Percentiles rank a stretch among this genome's conserved stretches.
phyloP scores from a whole-genome alignment of 2,329 filamentous ascomycete genomes.

The Aspergillus novofumigatus region DNA sequence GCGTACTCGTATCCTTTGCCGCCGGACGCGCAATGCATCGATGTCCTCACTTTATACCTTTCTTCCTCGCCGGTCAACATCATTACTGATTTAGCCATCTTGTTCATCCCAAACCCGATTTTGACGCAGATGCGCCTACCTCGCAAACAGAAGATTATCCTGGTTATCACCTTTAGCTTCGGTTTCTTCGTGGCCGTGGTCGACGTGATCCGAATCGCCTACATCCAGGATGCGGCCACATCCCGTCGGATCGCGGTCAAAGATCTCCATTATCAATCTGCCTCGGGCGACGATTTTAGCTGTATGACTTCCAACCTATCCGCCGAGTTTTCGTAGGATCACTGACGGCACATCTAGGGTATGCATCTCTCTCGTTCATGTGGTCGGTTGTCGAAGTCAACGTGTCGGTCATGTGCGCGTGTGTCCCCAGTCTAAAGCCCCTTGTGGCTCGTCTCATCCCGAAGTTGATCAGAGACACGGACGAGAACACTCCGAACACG shows the following conservation, averaged over 20 bases:
- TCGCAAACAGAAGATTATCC: conserved; percentile 77
- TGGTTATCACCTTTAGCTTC: conserved; percentile 80
- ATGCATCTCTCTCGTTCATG: conserved; percentile 81
- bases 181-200: conserved; percentile 85
- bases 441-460: conserved; percentile 64
- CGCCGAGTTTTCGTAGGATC: too few relatives aligned
- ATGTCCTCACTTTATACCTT: conserved; percentile 62
- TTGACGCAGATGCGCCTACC: conserved; percentile 82
- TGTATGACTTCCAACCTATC: conserved; percentile 31
- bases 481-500: conserved; percentile 21
- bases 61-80: conserved; percentile 86
- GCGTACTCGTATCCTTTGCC: conserved; percentile 56
- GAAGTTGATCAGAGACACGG: conserved; percentile 50
- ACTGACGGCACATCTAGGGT: conserved; percentile 54
- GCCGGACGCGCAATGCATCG: conserved; percentile 50
- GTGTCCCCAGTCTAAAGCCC: conserved; percentile 88
- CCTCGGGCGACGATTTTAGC: conserved; percentile 48
- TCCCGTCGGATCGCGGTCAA: conserved; percentile 28
- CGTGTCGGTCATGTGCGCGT: conserved; percentile 82
- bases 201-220: conserved; percentile 85
- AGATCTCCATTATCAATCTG: conserved; percentile 33
- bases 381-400: conserved; percentile 94
- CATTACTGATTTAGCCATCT: conserved; percentile 80
- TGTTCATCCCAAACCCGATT: conserved; percentile 84
- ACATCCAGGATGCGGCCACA: conserved; percentile 68